phyloP scores from a whole-genome alignment of 2,329 filamentous ascomycete species.

The Calcarisporium arbuscula region DNA sequence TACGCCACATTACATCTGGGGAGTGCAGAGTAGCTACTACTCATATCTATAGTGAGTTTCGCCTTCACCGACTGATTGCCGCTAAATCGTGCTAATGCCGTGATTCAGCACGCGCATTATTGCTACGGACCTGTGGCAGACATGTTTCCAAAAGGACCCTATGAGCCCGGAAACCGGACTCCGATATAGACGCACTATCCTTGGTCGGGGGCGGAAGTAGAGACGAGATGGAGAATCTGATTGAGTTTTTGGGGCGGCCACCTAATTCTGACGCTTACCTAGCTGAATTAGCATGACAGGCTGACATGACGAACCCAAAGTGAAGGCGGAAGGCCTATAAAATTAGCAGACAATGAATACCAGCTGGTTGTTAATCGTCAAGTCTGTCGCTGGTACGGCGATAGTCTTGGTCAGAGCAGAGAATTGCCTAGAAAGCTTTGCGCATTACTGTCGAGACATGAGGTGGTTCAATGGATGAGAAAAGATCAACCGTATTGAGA shows the following conservation, averaged over 20 bases:
- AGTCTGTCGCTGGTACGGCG: no score
- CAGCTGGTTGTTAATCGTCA: no score
- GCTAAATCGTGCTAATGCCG: no score
- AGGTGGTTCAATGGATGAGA: no score
- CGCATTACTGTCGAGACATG: no score
- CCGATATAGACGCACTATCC: background rate
- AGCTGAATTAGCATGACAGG: no score
- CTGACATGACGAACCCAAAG: no score
- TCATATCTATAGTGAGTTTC: slow-evolving; percentile 5
- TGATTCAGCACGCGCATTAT: slow-evolving; percentile 3
- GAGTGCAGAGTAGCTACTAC: slow-evolving; percentile 5
- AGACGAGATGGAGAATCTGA: slow-evolving; percentile 1
- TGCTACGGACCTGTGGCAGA: background rate
- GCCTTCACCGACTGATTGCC: slow-evolving; percentile 5
- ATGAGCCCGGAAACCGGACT: background rate
- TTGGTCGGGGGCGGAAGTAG: slow-evolving; percentile 5
- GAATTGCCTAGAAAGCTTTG: no score
- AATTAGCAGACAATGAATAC: no score
- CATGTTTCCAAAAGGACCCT: slow-evolving; percentile 1
- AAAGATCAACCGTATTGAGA: no score
- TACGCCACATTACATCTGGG: slow-evolving; percentile 5
- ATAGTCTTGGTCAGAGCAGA: no score
- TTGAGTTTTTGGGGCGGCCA: slow-evolving; percentile 2
- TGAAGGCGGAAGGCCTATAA: no score
- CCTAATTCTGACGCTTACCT: slow-evolving; percentile 3